Evolutionary conservation across 768 basidiomycete species (phyloP).

Genomic region (Serendipita indica): DNA sequence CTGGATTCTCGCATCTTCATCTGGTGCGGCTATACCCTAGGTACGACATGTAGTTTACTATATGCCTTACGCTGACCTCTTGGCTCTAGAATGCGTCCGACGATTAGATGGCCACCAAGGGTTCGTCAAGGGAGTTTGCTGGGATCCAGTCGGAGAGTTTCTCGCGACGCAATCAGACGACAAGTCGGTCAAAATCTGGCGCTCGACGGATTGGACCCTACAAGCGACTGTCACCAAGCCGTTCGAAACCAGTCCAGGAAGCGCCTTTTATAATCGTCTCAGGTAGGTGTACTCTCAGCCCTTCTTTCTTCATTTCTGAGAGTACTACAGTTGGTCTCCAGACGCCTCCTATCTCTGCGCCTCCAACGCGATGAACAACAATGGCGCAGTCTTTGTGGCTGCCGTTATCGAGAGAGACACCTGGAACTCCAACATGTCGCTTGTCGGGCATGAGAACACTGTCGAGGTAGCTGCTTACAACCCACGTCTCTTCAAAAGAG

Average conservation of each 20-base stretch:
- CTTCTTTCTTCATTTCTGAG: neutral
- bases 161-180: conserved; percentile 95
- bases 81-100: conserved; percentile 50
- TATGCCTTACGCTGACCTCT: neutral
- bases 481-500: conserved; percentile 82
- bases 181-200: conserved; percentile 92
- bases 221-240: conserved; percentile 79
- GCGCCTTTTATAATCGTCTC: conserved; percentile 83
- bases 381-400: conserved; percentile 93
- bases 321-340: conserved; percentile 72
- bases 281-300: conserved; percentile 36
- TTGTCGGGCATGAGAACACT: conserved; percentile 95
- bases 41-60: conserved; percentile 30
- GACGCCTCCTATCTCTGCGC: conserved; percentile 98
- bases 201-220: conserved; percentile 79
- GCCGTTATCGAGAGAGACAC: conserved; percentile 81
- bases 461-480: conserved; percentile 95
- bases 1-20: conserved; percentile 82
- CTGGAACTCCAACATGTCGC: conserved; percentile 83
- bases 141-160: conserved; percentile 96
- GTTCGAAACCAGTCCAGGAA: conserved; percentile 85
- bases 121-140: conserved; percentile 97
- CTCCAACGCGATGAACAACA: conserved; percentile 92
- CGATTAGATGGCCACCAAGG: conserved; percentile 84
- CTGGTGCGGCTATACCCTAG: conserved; percentile 87